Percentiles rank a stretch among this genome's conserved stretches.
These are phyloP conservation scores for Lactarius pseudohatsudake DNA, from an alignment of 768 basidiomycete species.

Conservation along the genomic window DNA sequence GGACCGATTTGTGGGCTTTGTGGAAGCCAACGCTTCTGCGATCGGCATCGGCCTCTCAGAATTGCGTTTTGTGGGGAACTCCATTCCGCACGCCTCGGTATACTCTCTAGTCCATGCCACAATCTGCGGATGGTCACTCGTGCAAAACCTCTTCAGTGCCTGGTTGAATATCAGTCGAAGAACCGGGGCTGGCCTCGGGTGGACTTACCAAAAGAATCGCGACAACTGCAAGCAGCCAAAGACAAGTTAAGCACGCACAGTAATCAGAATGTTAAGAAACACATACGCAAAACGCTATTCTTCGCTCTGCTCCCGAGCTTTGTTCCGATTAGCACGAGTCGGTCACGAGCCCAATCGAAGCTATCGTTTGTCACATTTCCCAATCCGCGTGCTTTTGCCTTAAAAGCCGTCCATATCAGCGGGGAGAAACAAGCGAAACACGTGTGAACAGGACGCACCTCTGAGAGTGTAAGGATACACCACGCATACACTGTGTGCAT, in stretches of 20 bases:
- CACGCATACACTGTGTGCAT: slow-evolving; percentile 76
- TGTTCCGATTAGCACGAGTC: slow-evolving; percentile 42
- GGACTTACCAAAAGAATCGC: slow-evolving; percentile 59
- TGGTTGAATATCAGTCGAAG: slow-evolving; percentile 32
- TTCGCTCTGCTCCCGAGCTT: slow-evolving; percentile 44
- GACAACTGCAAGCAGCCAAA: slow-evolving; percentile 58
- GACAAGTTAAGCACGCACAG: slow-evolving; percentile 40
- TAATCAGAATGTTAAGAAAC: not conserved
- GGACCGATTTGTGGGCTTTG: slow-evolving; percentile 3
- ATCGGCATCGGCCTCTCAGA: slow-evolving; percentile 3
- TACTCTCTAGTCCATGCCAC: slow-evolving; percentile 62
- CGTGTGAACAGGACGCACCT: slow-evolving; percentile 45
- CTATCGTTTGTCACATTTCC: slow-evolving; percentile 23
- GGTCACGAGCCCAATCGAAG: slow-evolving; percentile 40
- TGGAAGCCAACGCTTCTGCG: slow-evolving; percentile 12
- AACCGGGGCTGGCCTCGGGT: slow-evolving; percentile 28
- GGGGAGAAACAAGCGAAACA: not conserved
- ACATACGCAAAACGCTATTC: slow-evolving; percentile 48
- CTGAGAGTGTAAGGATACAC: slow-evolving; percentile 59
- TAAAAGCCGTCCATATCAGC: not conserved
- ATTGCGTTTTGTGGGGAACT: slow-evolving; percentile 38
- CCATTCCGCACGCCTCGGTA: slow-evolving; percentile 65
- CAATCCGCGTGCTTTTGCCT: slow-evolving; percentile 10
- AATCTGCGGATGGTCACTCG: slow-evolving; percentile 54
- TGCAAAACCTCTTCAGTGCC: slow-evolving; percentile 66